A percentile compares a stretch with the other conserved stretches of the same genome.
phyloP scores from a whole-genome alignment of 768 basidiomycete species.

The Piloderma croceum region DNA sequence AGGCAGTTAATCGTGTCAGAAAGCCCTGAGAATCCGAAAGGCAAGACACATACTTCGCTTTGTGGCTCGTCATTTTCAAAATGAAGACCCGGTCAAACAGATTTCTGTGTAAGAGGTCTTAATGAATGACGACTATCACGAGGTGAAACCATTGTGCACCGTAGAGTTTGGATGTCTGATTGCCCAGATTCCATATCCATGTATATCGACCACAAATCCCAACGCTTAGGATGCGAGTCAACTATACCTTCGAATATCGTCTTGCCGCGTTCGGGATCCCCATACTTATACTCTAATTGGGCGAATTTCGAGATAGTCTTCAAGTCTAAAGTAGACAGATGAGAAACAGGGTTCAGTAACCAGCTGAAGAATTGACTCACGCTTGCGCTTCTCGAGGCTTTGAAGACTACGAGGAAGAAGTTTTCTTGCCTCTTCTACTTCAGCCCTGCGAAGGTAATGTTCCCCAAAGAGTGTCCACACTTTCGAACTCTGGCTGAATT shows the following conservation, averaged over 20 bases:
- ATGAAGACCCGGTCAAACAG: constrained; percentile 82
- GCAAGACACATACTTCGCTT: constrained; percentile 75
- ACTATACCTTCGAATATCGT: constrained; percentile 96
- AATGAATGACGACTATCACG: neutral
- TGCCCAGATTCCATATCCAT: constrained; percentile 92
- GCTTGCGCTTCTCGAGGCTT: constrained; percentile 89
- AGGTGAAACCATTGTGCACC: constrained; percentile 38
- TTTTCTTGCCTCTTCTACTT: constrained; percentile 76
- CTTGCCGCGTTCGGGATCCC: constrained; percentile 90
- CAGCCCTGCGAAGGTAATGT: constrained; percentile 67
- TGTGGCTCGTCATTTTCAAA: constrained; percentile 88
- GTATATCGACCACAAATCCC: constrained; percentile 95
- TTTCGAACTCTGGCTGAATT: constrained; percentile 90
- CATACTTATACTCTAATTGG: constrained; percentile 89
- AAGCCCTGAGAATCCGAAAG: neutral
- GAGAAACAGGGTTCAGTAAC: neutral
- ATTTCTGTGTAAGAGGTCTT: constrained; percentile 41
- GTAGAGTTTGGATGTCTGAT: constrained; percentile 69
- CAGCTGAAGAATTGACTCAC: constrained; percentile 41
- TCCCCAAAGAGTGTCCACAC: constrained; percentile 90
- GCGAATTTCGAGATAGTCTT: constrained; percentile 96
- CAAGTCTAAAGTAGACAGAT: constrained; percentile 53
- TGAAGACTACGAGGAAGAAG: constrained; percentile 85
- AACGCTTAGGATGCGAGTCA: constrained; percentile 90
- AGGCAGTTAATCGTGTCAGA: constrained; percentile 12